Conservation (phyloP, 352 stramenopile species). For the Phytophthora pini region DNA sequence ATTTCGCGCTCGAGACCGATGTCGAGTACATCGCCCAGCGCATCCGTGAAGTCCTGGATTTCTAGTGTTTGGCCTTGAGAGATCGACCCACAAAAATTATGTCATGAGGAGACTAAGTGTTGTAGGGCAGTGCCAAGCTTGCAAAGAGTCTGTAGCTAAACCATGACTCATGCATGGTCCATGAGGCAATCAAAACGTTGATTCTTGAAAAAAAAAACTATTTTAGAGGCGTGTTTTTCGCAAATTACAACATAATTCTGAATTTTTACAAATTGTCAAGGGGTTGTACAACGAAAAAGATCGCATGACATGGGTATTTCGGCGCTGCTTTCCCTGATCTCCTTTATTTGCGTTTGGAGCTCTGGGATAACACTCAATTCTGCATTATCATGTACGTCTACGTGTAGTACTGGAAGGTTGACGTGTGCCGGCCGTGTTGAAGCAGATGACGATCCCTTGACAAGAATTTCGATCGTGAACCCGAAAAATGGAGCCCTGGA, state of each 20-base stretch:
- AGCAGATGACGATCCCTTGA: constrained; percentile 12
- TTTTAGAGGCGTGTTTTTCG: too few relatives aligned
- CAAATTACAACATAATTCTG: too few relatives aligned
- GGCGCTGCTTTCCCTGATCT: constrained; percentile 9
- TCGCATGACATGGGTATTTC: constrained; percentile 7
- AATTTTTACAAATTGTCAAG: too few relatives aligned
- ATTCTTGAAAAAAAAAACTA: too few relatives aligned
- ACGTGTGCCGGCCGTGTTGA: neutral
- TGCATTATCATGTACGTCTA: neutral
- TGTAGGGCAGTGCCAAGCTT: too few relatives aligned
- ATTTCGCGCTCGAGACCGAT: neutral
- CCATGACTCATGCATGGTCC: too few relatives aligned
- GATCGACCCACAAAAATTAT: too few relatives aligned
- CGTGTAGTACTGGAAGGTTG: neutral
- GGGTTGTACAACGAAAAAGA: constrained; percentile 5
- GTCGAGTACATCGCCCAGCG: neutral
- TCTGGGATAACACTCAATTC: neutral
- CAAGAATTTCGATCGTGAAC: constrained; percentile 12
- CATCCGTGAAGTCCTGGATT: neutral
- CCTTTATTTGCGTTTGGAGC: neutral
- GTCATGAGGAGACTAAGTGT: too few relatives aligned
- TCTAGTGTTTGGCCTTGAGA: neutral
- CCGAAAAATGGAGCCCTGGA: constrained; percentile 21
- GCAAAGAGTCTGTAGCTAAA: too few relatives aligned
- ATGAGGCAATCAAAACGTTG: too few relatives aligned